These are phyloP conservation scores for Immersiporthe knoxdaviesiana DNA, from an alignment of 2,329 filamentous ascomycete genomes.

Conservation along the genomic window DNA sequence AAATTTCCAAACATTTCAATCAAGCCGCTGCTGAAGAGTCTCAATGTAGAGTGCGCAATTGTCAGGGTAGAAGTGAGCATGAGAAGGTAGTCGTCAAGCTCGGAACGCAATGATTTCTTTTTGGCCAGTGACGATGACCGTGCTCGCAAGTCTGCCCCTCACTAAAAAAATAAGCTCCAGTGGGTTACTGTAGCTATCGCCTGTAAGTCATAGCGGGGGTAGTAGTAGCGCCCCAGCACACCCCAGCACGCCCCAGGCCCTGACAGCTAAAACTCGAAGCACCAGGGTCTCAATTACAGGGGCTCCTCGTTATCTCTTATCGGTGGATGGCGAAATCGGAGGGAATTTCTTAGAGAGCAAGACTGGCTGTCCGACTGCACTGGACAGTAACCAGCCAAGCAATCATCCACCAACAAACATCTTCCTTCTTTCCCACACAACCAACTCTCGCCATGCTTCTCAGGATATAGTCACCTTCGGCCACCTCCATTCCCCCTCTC, in stretches of 20 bases:
- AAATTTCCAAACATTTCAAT: slow-evolving; percentile 3
- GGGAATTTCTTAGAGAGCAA: slow-evolving; percentile 11
- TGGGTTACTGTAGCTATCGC: not conserved
- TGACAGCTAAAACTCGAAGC: slow-evolving; percentile 12
- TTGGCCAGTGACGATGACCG: no score
- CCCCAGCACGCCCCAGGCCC: not conserved
- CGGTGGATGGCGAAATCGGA: slow-evolving; percentile 20
- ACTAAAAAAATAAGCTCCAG: not conserved
- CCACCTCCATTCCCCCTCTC: not conserved
- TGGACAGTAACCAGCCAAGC: not conserved
- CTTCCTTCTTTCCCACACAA: not conserved
- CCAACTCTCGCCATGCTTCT: slow-evolving; percentile 7
- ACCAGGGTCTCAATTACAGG: slow-evolving; percentile 14
- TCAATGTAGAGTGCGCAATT: no score
- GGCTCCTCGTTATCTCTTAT: not conserved
- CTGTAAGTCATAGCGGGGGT: not conserved
- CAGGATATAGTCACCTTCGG: slow-evolving; percentile 15
- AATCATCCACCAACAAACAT: slow-evolving; percentile 11
- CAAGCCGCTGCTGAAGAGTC: no score
- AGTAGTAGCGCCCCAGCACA: not conserved
- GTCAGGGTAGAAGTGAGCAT: not conserved
- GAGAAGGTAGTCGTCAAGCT: not conserved
- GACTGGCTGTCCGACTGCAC: not conserved
- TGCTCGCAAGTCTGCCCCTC: not conserved
- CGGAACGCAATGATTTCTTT: not conserved